A percentile compares a stretch with the other conserved stretches of the same genome.
phyloP scores from a whole-genome alignment of 768 basidiomycete genomes.

The Hypholoma fasciculare region DNA sequence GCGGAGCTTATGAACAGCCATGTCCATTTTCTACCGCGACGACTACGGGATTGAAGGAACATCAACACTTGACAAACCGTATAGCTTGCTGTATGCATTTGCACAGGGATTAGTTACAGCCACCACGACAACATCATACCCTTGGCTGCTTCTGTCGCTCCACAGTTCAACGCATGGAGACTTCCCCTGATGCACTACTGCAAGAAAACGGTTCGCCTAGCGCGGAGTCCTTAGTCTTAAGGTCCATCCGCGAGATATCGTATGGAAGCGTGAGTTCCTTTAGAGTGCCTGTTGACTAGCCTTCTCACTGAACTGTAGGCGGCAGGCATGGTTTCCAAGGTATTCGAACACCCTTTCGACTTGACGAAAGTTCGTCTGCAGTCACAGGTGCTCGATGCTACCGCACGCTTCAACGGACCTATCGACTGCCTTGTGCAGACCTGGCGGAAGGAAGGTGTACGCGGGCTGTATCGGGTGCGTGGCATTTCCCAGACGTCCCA shows the following conservation, averaged over 20 bases:
- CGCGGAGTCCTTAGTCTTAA: conserved; percentile 22
- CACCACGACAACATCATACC: not conserved
- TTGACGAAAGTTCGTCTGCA: conserved; percentile 91
- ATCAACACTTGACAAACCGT: too few relatives aligned
- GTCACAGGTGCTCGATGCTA: conserved; percentile 77
- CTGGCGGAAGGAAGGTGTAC: conserved; percentile 76
- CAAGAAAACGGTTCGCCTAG: conserved; percentile 5
- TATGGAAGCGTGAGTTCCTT: conserved; percentile 45
- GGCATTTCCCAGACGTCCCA: not conserved
- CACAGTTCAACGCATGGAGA: conserved; percentile 15
- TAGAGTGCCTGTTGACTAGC: not conserved
- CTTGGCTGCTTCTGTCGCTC: not conserved
- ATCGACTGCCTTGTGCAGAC: conserved; percentile 88
- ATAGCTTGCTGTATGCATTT: not conserved
- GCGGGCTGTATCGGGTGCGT: conserved; percentile 86
- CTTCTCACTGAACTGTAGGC: conserved; percentile 36
- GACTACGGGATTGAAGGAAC: not conserved
- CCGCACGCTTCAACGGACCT: conserved; percentile 75
- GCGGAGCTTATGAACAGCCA: not conserved
- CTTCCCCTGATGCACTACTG: conserved; percentile 19
- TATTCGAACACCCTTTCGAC: conserved; percentile 93
- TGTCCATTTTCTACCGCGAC: not conserved
- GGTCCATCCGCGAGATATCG: conserved; percentile 44
- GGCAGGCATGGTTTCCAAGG: conserved; percentile 83
- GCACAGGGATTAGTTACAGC: not conserved